Percentiles rank a stretch among this genome's conserved stretches.
These are phyloP conservation scores for Naganishia sp. DNA, from an alignment of 1,284 basidiomycete species.

Conservation along the genomic window DNA sequence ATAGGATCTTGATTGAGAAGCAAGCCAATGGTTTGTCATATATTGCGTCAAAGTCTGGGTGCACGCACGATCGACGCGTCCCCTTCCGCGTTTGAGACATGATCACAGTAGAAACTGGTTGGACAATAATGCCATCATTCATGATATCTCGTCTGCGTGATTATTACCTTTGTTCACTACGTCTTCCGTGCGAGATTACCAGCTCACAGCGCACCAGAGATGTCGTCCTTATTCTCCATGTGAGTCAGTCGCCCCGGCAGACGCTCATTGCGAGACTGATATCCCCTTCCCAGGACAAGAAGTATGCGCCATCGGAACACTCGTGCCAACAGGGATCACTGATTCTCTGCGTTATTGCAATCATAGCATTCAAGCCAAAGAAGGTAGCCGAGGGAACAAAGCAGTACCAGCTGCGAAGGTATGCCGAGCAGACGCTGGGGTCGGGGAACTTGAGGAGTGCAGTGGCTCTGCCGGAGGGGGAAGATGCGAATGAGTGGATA, in stretches of 20 bases:
- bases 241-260: background rate
- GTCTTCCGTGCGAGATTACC: background rate
- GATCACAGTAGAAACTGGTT: conserved; percentile 13
- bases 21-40: background rate
- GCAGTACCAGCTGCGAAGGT: conserved; percentile 94
- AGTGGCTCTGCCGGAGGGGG: conserved; percentile 88
- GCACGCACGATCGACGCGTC: conserved; percentile 3
- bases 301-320: conserved; percentile 4
- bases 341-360: background rate
- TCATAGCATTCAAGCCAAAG: conserved; percentile 84
- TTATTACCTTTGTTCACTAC: background rate
- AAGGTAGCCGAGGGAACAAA: conserved; percentile 95
- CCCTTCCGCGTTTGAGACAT: background rate
- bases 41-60: background rate
- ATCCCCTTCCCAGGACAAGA: conserved; percentile 12
- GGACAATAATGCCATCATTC: background rate
- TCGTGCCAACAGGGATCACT: background rate
- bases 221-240: conserved; percentile 33
- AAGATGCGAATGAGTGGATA: conserved; percentile 93
- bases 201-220: background rate
- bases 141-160: background rate
- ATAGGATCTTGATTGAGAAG: conserved; percentile 12
- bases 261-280: background rate
- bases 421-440: conserved; percentile 93
- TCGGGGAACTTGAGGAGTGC: conserved; percentile 89